phyloP scores from a whole-genome alignment of 306 rosid species.

The Cicer pinnatifidum region DNA sequence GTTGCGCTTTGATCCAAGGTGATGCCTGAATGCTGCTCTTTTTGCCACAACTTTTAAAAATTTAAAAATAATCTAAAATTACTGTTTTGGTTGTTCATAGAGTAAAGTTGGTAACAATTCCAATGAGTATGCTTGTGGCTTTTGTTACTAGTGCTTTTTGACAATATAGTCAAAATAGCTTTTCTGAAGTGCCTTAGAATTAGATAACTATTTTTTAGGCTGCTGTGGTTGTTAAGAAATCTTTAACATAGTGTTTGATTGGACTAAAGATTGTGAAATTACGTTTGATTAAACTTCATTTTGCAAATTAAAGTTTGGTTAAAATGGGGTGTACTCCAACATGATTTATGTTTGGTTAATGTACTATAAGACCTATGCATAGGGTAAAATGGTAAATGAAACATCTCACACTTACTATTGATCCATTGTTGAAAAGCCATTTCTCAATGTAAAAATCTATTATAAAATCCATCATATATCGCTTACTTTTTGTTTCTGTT shows the following conservation, averaged over 20 bases:
- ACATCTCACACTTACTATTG: background rate
- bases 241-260: background rate
- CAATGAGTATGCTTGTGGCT: conserved; percentile 29
- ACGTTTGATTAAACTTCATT: too few species aligned
- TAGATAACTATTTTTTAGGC: conserved; percentile 28
- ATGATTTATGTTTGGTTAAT: too few species aligned
- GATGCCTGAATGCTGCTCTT: background rate
- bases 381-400: too few species aligned
- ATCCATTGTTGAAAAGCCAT: conserved; percentile 38
- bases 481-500: conserved; percentile 38
- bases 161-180: conserved; percentile 1
- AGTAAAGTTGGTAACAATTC: conserved; percentile 35
- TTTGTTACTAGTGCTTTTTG: conserved; percentile 28
- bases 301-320: too few species aligned
- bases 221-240: conserved; percentile 27
- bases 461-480: conserved; percentile 3
- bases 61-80: background rate
- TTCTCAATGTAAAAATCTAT: conserved; percentile 1
- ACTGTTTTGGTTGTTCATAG: conserved; percentile 29
- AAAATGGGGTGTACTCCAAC: too few species aligned
- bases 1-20: conserved; percentile 99
- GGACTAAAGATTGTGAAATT: too few species aligned
- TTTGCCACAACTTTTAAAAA: background rate
- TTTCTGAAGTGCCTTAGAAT: conserved; percentile 36
- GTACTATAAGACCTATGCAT: too few species aligned